A percentile compares a stretch with the other conserved stretches of the same genome.
Conservation (phyloP, 1,284 basidiomycete genomes). For the Cronartium quercuum region DNA sequence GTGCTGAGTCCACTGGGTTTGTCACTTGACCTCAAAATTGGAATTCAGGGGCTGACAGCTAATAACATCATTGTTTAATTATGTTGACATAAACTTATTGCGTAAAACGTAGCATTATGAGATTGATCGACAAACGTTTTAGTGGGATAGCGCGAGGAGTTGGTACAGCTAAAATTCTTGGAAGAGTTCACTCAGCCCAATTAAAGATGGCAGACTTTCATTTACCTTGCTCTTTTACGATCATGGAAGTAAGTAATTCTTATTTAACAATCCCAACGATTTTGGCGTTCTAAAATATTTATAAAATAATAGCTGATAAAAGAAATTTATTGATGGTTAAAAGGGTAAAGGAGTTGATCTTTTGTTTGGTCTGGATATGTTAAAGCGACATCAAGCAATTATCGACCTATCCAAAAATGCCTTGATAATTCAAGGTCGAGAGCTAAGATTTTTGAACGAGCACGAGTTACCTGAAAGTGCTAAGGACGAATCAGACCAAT, state of each 20-base stretch:
- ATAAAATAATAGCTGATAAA: neutral
- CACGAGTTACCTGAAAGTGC: slow-evolving; percentile 75
- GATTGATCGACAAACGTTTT: slow-evolving; percentile 79
- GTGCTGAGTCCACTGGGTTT: slow-evolving; percentile 83
- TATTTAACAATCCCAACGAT: no score
- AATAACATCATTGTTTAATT: slow-evolving; percentile 6
- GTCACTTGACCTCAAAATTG: slow-evolving; percentile 44
- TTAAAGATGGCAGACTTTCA: slow-evolving; percentile 71
- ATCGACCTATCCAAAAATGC: slow-evolving; percentile 86
- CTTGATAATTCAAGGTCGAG: slow-evolving; percentile 76
- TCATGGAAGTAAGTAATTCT: slow-evolving; percentile 68
- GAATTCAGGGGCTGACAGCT: neutral
- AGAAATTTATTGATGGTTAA: neutral
- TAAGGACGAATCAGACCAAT: slow-evolving; percentile 10
- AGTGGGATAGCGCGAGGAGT: slow-evolving; percentile 89
- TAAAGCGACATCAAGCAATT: slow-evolving; percentile 90
- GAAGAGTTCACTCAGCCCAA: slow-evolving; percentile 86
- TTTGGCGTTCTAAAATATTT: neutral
- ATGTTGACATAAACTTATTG: slow-evolving; percentile 3
- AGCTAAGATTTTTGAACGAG: slow-evolving; percentile 81
- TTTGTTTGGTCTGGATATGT: slow-evolving; percentile 93
- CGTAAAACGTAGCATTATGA: slow-evolving; percentile 67
- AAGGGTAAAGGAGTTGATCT: slow-evolving; percentile 85
- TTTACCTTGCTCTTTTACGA: slow-evolving; percentile 85
- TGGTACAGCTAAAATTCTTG: slow-evolving; percentile 88